Percentiles rank a stretch among this genome's conserved stretches.
These are phyloP conservation scores for Trypanosoma mega DNA, from an alignment of 208 protist species.

Conservation along the genomic window DNA sequence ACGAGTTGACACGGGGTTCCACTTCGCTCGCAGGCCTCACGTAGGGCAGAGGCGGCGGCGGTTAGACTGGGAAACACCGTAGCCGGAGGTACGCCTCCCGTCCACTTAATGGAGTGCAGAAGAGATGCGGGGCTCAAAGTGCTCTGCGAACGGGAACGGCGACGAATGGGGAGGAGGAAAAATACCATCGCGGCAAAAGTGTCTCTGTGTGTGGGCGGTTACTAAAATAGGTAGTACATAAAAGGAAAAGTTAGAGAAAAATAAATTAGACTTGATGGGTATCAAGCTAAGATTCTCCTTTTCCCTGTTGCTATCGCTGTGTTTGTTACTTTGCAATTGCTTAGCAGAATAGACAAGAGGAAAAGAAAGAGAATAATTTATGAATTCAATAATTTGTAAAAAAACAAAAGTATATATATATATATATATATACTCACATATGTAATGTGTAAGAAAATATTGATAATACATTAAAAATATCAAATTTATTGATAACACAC, in stretches of 20 bases:
- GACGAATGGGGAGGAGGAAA: neutral
- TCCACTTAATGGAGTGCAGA: neutral
- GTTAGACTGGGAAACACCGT: slow-evolving; percentile 12
- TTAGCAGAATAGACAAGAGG: too few species aligned
- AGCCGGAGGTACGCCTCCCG: neutral
- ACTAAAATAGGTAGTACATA: too few species aligned
- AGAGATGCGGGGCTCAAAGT: too few species aligned
- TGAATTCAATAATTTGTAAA: neutral
- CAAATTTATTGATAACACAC: too few species aligned
- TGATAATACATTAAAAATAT: neutral
- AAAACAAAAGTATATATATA: neutral
- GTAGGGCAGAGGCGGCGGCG: slow-evolving; percentile 1
- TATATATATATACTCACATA: neutral
- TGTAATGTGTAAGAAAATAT: neutral
- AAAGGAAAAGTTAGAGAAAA: too few species aligned
- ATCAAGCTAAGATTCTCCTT: too few species aligned
- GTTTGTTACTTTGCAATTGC: too few species aligned
- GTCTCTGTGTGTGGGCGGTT: too few species aligned
- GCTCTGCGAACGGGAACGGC: neutral
- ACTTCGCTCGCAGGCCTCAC: slow-evolving; percentile 15
- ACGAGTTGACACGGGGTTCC: slow-evolving; percentile 6
- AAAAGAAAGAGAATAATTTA: too few species aligned
- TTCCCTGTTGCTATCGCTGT: too few species aligned
- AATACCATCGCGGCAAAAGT: neutral
- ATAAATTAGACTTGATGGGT: too few species aligned